Percentiles rank a stretch among this genome's conserved stretches.
Evolutionary conservation across 208 protist genomes (phyloP).

Genomic region (Trypanosoma caninum): DNA sequence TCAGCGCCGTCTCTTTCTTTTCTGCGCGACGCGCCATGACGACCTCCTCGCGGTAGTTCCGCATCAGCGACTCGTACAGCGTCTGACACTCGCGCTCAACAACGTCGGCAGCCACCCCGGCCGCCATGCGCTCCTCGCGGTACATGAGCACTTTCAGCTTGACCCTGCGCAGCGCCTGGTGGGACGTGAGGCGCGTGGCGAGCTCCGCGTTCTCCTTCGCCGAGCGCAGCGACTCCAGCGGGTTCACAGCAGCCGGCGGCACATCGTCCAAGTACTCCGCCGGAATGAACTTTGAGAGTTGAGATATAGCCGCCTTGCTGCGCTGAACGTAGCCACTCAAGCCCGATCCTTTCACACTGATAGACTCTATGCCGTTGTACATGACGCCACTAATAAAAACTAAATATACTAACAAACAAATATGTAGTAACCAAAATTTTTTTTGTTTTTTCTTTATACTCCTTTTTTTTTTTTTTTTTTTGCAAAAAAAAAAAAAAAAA

Average conservation of each 20-base stretch:
- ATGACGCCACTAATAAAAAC: conserved; percentile 24
- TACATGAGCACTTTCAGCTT: conserved; percentile 62
- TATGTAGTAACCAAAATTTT: too few relatives aligned
- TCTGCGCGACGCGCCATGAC: conserved; percentile 26
- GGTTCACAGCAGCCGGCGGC: conserved; percentile 49
- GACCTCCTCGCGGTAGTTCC: conserved; percentile 25
- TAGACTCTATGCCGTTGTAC: conserved; percentile 77
- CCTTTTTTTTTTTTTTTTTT: conserved; percentile 14
- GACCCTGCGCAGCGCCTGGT: conserved; percentile 54
- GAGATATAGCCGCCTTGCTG: conserved; percentile 43
- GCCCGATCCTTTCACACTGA: conserved; percentile 70
- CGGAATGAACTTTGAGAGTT: conserved; percentile 22
- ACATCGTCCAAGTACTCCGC: conserved; percentile 29
- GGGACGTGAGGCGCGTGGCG: conserved; percentile 42
- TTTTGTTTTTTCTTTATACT: conserved; percentile 20
- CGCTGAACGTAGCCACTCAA: conserved; percentile 87
- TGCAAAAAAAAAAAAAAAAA: conserved; percentile 17
- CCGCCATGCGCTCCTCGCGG: conserved; percentile 55
- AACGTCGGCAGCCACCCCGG: conserved; percentile 37
- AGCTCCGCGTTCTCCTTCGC: conserved; percentile 70
- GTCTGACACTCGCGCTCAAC: conserved; percentile 65
- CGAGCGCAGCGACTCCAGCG: conserved; percentile 56
- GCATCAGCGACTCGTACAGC: conserved; percentile 39
- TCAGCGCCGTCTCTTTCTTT: conserved; percentile 36
- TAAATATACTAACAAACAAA: neutral